Evolutionary conservation across 2,329 filamentous ascomycete species (phyloP).

Genomic region (Capronia epimyces): DNA sequence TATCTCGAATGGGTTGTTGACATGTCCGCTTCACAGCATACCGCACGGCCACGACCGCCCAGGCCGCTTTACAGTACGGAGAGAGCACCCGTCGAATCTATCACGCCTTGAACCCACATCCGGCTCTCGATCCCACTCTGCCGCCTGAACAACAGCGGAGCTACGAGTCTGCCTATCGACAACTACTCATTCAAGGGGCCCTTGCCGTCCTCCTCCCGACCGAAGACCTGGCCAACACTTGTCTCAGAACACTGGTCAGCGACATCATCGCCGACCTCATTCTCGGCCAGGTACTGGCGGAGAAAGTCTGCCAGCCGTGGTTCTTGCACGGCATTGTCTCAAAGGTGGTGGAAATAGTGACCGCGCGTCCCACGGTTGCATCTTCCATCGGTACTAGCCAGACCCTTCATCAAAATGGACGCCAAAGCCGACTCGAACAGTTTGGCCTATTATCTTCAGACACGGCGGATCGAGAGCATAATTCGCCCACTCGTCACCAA

Average conservation of each 20-base stretch:
- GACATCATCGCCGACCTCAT: conserved; percentile 89
- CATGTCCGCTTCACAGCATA: conserved; percentile 53
- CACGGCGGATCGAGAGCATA: conserved; percentile 14
- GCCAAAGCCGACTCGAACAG: conserved; percentile 47
- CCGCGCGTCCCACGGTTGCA: conserved; percentile 25
- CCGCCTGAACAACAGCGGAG: conserved; percentile 52
- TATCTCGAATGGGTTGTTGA: conserved; percentile 7
- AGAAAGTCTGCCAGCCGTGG: conserved; percentile 80
- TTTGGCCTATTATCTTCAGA: conserved; percentile 51
- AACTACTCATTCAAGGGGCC: conserved; percentile 76
- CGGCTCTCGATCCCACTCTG: conserved; percentile 50
- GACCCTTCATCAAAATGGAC: conserved; percentile 30
- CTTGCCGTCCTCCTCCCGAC: conserved; percentile 81
- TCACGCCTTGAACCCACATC: conserved; percentile 75
- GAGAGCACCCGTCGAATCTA: conserved; percentile 65
- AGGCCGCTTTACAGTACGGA: conserved; percentile 55
- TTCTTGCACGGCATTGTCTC: conserved; percentile 78
- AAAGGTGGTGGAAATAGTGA: conserved; percentile 56
- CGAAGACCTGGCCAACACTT: conserved; percentile 84
- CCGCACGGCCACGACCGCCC: conserved; percentile 59
- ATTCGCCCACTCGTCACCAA: conserved; percentile 32
- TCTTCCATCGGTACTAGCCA: conserved; percentile 8
- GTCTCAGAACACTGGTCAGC: conserved; percentile 72
- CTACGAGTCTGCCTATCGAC: conserved; percentile 78
- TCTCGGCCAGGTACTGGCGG: conserved; percentile 72